Percentiles rank a stretch among this genome's conserved stretches.
phyloP scores from a whole-genome alignment of 495 filamentous ascomycete species.

The Lineolata rhizophorae region DNA sequence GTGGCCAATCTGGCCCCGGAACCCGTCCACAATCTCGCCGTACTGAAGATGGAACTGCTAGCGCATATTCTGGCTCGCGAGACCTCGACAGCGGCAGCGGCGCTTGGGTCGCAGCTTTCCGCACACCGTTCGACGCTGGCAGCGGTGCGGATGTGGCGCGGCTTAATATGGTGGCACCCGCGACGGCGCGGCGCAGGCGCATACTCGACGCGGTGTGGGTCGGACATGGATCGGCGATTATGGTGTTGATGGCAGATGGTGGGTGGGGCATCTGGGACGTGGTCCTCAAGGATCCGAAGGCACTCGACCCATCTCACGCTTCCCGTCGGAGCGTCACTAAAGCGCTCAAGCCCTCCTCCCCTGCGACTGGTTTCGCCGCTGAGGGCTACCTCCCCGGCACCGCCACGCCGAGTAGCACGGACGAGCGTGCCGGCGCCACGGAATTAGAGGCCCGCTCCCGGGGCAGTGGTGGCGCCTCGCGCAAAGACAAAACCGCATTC shows the following conservation, averaged over 20 bases:
- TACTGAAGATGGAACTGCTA: conserved; percentile 1
- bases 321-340: conserved; percentile 33
- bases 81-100: too few relatives aligned
- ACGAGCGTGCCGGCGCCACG: too few relatives aligned
- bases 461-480: conserved; percentile 26
- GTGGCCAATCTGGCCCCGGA: conserved; percentile 1
- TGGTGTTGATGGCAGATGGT: conserved; percentile 59
- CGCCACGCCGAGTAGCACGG: too few relatives aligned
- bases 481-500: conserved; percentile 9
- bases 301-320: too few relatives aligned
- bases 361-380: too few relatives aligned
- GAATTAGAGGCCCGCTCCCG: too few relatives aligned
- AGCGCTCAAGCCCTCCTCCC: too few relatives aligned
- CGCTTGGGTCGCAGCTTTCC: conserved; percentile 12
- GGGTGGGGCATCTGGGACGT: conserved; percentile 93
- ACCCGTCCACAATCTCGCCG: background rate
- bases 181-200: conserved; percentile 35
- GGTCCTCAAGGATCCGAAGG: too few relatives aligned
- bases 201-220: conserved; percentile 73
- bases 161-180: too few relatives aligned
- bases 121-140: conserved; percentile 6
- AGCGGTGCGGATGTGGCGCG: too few relatives aligned
- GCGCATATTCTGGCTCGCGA: too few relatives aligned
- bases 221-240: conserved; percentile 49
- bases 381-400: conserved; percentile 37